phyloP scores from a whole-genome alignment of 2,329 filamentous ascomycete genomes.

The Pyrenophora teres region DNA sequence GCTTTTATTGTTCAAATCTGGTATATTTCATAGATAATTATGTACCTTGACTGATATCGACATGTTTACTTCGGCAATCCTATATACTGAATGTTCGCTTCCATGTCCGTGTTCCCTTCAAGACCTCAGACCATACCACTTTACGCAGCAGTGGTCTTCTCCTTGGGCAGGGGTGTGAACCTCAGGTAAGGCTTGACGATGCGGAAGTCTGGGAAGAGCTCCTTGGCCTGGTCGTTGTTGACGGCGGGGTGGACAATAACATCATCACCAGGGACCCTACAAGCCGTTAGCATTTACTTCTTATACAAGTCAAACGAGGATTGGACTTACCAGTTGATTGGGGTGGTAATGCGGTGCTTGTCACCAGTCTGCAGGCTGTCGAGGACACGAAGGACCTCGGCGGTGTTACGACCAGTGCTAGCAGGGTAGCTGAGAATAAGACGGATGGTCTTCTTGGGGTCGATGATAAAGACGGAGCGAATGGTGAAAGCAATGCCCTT shows the following conservation, averaged over 20 bases:
- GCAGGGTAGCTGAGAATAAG: constrained; percentile 67
- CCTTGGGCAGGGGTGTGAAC: constrained; percentile 63
- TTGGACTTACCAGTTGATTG: constrained; percentile 56
- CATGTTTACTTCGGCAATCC: too few relatives aligned
- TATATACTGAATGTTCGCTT: too few relatives aligned
- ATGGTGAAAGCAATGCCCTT: constrained; percentile 66
- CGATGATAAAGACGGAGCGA: constrained; percentile 68
- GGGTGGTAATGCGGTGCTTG: constrained; percentile 64
- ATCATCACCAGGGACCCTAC: constrained; percentile 61
- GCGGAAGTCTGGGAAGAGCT: constrained; percentile 63
- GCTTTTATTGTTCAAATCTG: too few relatives aligned
- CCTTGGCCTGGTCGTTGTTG: constrained; percentile 63
- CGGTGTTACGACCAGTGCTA: constrained; percentile 62
- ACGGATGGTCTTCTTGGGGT: constrained; percentile 68
- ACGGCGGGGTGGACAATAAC: constrained; percentile 65
- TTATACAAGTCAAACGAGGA: background rate
- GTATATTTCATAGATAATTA: too few relatives aligned
- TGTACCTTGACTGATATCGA: too few relatives aligned
- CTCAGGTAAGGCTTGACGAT: constrained; percentile 67
- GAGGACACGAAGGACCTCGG: constrained; percentile 58
- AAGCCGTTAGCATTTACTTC: background rate
- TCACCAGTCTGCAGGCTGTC: constrained; percentile 62
- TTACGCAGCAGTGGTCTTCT: constrained; percentile 57
- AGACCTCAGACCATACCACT: background rate
- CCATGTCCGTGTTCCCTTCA: too few relatives aligned